Evolutionary conservation across 148 eudicot species (phyloP).

Genomic region (Camellia granthamiana): DNA sequence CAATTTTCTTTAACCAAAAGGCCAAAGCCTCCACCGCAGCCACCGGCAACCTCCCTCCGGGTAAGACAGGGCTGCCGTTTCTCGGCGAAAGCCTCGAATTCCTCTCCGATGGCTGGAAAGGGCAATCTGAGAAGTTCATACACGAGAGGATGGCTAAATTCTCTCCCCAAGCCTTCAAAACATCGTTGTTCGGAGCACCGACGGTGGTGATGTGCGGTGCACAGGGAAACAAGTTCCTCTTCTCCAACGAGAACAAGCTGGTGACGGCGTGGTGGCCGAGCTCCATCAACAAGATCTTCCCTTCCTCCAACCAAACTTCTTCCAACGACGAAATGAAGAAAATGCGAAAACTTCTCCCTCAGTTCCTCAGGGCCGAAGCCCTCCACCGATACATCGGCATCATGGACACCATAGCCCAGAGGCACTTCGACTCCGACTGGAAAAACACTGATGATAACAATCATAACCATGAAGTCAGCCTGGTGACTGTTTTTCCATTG

Average conservation of each 20-base stretch:
- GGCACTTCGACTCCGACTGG: conserved; percentile 30
- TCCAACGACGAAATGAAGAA: conserved; percentile 33
- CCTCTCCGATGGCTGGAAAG: conserved; percentile 26
- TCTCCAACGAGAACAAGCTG: conserved; percentile 45
- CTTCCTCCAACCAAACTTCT: conserved; percentile 17
- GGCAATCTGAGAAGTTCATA: conserved; percentile 34
- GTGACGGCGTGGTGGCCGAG: conserved; percentile 45
- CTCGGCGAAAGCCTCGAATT: conserved; percentile 42
- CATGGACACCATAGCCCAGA: conserved; percentile 37
- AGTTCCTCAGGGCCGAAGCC: conserved; percentile 34
- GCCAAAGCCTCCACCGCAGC: too few relatives aligned
- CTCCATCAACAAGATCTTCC: conserved; percentile 30
- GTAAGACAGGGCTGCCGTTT: conserved; percentile 35
- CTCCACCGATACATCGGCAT: conserved; percentile 29
- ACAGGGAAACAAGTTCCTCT: conserved; percentile 41
- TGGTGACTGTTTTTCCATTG: conserved; percentile 21
- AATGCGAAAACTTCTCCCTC: conserved; percentile 35
- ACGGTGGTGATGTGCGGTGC: conserved; percentile 32
- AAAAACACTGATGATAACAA: conserved; percentile 17
- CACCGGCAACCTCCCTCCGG: conserved; percentile 32
- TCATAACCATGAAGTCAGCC: too few relatives aligned
- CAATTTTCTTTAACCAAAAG: background rate
- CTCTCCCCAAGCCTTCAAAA: conserved; percentile 10
- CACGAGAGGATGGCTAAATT: conserved; percentile 16
- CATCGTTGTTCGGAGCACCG: conserved; percentile 25